phyloP scores from a whole-genome alignment of 345 rosid genomes.

The Pugionium cornutum region DNA sequence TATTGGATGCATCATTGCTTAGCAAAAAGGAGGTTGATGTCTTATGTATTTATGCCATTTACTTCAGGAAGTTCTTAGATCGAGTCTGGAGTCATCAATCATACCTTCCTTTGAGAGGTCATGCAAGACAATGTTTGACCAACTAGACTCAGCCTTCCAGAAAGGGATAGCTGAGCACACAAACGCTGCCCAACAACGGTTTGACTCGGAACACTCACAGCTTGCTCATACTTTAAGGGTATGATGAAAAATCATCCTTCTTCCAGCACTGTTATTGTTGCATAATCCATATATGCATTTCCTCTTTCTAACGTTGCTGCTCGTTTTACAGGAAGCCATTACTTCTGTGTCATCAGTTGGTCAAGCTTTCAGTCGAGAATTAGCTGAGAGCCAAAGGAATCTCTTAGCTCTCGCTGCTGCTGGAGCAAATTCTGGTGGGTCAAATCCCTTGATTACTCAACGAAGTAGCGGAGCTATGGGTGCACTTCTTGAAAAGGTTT shows the following conservation, averaged over 20 bases:
- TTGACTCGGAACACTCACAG: slow-evolving; percentile 68
- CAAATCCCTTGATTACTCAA: slow-evolving; percentile 55
- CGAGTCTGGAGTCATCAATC: slow-evolving; percentile 66
- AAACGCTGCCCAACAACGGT: slow-evolving; percentile 68
- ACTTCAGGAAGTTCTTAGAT: slow-evolving; percentile 70
- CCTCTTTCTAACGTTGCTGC: slow-evolving; percentile 2
- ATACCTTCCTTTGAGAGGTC: slow-evolving; percentile 92
- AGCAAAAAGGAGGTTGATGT: slow-evolving; percentile 18
- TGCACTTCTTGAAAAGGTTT: slow-evolving; percentile 66
- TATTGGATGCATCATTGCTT: slow-evolving; percentile 14
- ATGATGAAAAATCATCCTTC: slow-evolving; percentile 31
- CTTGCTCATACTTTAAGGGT: slow-evolving; percentile 78
- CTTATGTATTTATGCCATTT: slow-evolving; percentile 19
- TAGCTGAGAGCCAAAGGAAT: slow-evolving; percentile 78
- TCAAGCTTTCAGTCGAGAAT: slow-evolving; percentile 69
- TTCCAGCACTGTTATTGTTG: background rate
- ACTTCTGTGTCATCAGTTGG: slow-evolving; percentile 69
- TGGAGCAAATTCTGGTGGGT: slow-evolving; percentile 60
- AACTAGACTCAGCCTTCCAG: slow-evolving; percentile 78
- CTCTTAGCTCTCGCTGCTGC: slow-evolving; percentile 66
- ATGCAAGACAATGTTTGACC: slow-evolving; percentile 89
- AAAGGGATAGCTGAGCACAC: slow-evolving; percentile 80
- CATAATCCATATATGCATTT: background rate
- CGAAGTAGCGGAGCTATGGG: slow-evolving; percentile 67
- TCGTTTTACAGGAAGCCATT: slow-evolving; percentile 66